Base-by-base conservation (phyloP, 2,329 filamentous ascomycete genomes). In the Cadophora sp. region DNA sequence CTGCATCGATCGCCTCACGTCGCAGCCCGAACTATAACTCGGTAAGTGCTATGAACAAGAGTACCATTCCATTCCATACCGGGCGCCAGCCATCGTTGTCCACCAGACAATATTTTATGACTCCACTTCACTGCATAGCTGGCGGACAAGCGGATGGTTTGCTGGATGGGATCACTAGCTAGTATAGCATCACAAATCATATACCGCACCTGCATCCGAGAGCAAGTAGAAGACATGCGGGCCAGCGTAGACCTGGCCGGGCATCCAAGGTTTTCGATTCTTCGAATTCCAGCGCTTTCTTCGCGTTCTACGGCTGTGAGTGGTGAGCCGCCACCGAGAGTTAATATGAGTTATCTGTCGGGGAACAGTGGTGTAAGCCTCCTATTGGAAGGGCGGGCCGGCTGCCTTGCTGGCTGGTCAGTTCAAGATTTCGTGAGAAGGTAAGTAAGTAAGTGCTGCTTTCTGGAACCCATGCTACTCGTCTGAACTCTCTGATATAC, bases 311-410 rank as follows among this genome's bases (percentile, higher is more conserved):
- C 27, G n/a, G 19, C 11, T 58, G 31, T 14, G 31, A 40, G 29
- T 37, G 19, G 29, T 37, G n/a, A 37, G 14, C 31, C 16, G 9
- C 31, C 3, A 58, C 29, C n/a, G 19, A 37, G 9, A 24, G 31
- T 58, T 58, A 37, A 58, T 58, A 37, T 58, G 9, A 40, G 8
- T 40, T 58, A 12, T 37, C 31, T 14, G 29, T 37, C 29, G 55
- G 55, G 55, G 31, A 58, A 37, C 12, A 55, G 51, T 31, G 11
- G 6, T 34, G 9, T 31, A 40, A 6, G 55, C 55, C 55, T 58
- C 31, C 55, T 37, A 58, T 58, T 58, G 55, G 55, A 58, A 58
- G 55, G 31, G n/a, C 55, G 31, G 55, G 8, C 55, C 55, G 55
- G 55, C n/a, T 37, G n/a, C 55, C 55, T 58, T 37, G 29, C 31